A percentile compares a stretch with the other conserved stretches of the same genome.
Evolutionary conservation across 1,139 yeast genomes (phyloP).

Genomic region (Saccharomyces hybrid): DNA sequence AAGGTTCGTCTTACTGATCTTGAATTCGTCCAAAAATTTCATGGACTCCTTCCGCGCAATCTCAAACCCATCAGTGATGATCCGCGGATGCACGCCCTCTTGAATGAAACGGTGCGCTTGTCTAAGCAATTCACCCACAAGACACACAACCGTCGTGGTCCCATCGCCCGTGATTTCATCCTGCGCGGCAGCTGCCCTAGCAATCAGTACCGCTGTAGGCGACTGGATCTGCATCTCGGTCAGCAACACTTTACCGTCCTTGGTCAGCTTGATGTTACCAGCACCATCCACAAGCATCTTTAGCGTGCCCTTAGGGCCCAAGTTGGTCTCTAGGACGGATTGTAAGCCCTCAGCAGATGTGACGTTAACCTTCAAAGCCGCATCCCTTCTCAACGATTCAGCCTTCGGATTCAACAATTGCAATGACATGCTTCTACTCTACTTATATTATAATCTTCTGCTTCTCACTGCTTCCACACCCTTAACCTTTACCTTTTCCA

Average conservation of each 20-base stretch:
- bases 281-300: conserved; percentile 96
- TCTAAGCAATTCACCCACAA: conserved; percentile 89
- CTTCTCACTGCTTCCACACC: not conserved
- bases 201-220: conserved; percentile 99
- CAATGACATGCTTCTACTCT: conserved; percentile 36
- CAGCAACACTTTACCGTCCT: conserved; percentile 90
- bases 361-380: conserved; percentile 91
- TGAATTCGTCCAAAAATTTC: conserved; percentile 57
- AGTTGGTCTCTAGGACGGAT: conserved; percentile 78
- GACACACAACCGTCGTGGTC: conserved; percentile 91
- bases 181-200: conserved; percentile 97
- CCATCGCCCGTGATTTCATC: conserved; percentile 99
- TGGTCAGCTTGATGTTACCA: conserved; percentile 89
- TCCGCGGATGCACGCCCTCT: conserved; percentile 95
- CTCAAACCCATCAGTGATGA: conserved; percentile 92
- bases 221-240: conserved; percentile 98
- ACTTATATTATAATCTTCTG: not conserved
- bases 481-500: not conserved
- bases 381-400: conserved; percentile 86
- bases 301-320: conserved; percentile 73
- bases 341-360: conserved; percentile 97
- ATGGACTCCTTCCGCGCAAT: conserved; percentile 72
- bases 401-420: conserved; percentile 96
- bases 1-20: conserved; percentile 32
- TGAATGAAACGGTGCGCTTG: conserved; percentile 89